Evolutionary conservation across 768 basidiomycete genomes (phyloP).

Genomic region (Suillus ampliporus): DNA sequence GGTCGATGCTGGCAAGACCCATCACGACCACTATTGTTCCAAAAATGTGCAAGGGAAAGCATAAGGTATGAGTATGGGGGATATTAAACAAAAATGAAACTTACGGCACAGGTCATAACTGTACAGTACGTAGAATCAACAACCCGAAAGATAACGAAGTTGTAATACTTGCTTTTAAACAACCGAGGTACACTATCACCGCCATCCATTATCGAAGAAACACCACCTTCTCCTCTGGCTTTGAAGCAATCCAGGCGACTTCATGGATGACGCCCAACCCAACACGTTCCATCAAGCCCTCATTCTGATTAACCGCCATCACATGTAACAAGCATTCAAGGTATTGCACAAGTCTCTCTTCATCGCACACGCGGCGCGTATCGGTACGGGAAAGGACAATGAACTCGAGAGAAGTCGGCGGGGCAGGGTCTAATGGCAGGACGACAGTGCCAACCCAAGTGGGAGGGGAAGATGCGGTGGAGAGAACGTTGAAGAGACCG

Average conservation of each 20-base stretch:
- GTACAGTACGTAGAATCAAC: not conserved
- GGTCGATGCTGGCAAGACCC: no score
- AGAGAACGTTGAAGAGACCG: conserved; percentile 1
- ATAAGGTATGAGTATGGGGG: no score
- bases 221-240: not conserved
- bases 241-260: conserved; percentile 20
- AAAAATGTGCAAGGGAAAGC: no score
- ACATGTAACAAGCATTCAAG: conserved; percentile 26
- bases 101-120: not conserved
- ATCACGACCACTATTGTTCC: no score
- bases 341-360: conserved; percentile 7
- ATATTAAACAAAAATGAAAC: not conserved
- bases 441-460: conserved; percentile 4
- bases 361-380: conserved; percentile 12
- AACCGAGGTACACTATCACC: not conserved
- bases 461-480: not conserved
- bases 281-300: conserved; percentile 23
- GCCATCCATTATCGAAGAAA: not conserved
- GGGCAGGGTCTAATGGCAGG: not conserved
- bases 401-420: conserved; percentile 19
- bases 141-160: not conserved
- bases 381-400: conserved; percentile 25
- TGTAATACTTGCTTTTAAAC: not conserved
- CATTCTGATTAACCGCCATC: conserved; percentile 21
- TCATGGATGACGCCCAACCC: conserved; percentile 27